A percentile compares a stretch with the other conserved stretches of the same genome.
These are phyloP conservation scores for Camellia japonica DNA, from an alignment of 148 eudicot species.

Conservation along the genomic window DNA sequence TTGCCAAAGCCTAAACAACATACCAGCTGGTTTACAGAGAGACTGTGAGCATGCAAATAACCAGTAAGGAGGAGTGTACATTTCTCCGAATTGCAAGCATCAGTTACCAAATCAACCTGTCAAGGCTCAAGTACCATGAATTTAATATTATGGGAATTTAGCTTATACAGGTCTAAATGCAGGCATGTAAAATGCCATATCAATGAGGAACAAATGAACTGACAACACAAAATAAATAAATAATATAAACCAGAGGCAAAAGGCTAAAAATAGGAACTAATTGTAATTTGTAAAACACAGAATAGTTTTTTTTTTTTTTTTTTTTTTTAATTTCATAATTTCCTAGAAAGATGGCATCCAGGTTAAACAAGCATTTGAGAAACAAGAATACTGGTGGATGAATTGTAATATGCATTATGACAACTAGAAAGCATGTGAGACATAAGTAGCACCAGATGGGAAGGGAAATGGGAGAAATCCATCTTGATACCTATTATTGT, in stretches of 20 bases:
- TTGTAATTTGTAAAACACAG: background rate
- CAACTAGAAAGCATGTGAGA: background rate
- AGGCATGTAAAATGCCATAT: background rate
- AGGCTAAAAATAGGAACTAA: background rate
- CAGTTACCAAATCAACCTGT: constrained; percentile 70
- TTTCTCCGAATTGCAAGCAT: constrained; percentile 48
- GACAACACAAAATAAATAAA: background rate
- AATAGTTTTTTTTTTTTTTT: background rate
- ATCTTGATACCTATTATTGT: too few species aligned
- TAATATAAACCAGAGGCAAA: background rate
- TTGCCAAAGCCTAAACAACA: constrained; percentile 12
- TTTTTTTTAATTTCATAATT: too few species aligned
- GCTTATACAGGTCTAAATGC: background rate
- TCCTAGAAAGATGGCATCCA: background rate
- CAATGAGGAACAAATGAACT: background rate
- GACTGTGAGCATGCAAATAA: constrained; percentile 72
- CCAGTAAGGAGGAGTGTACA: constrained; percentile 79
- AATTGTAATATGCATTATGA: too few species aligned
- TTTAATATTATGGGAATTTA: background rate
- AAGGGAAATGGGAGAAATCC: background rate
- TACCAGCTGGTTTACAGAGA: constrained; percentile 98
- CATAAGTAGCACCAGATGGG: background rate
- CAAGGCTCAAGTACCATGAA: background rate
- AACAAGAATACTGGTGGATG: background rate
- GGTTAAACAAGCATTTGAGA: background rate